Evolutionary conservation across 2,329 filamentous ascomycete genomes (phyloP).

Genomic region (Ophiostoma pallidulum): DNA sequence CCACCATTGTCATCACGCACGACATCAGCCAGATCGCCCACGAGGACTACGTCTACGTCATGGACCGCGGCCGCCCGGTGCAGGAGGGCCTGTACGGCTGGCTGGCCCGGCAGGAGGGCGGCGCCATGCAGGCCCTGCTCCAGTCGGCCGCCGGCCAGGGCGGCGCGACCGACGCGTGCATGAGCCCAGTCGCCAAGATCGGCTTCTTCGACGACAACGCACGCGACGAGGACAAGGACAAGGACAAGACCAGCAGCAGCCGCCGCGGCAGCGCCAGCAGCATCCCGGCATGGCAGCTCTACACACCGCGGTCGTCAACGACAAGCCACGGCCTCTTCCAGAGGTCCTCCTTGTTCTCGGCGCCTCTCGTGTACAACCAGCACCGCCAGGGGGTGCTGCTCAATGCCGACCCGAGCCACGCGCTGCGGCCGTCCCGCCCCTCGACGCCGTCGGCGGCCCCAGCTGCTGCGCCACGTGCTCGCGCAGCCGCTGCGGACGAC

Average conservation of each 20-base stretch:
- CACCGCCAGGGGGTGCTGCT: background rate
- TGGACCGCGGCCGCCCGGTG: slow-evolving; percentile 60
- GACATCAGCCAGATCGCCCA: slow-evolving; percentile 67
- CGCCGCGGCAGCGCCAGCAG: too few species aligned
- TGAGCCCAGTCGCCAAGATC: slow-evolving; percentile 4
- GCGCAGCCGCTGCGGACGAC: background rate
- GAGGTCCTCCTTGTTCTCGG: background rate
- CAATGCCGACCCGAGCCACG: background rate
- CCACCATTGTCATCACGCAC: slow-evolving; percentile 89
- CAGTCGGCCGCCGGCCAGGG: background rate
- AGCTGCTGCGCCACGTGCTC: too few species aligned
- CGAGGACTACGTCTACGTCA: slow-evolving; percentile 69
- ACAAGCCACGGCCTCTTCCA: background rate
- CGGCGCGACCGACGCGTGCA: background rate
- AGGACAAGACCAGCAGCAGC: too few species aligned
- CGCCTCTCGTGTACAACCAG: slow-evolving; percentile 4
- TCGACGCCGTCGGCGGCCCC: background rate
- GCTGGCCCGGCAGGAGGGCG: slow-evolving; percentile 1
- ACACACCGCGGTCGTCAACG: too few species aligned
- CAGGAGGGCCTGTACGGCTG: slow-evolving; percentile 53
- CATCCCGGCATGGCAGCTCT: too few species aligned
- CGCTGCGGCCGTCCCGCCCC: background rate
- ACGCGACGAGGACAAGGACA: background rate
- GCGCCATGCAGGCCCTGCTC: slow-evolving; percentile 6
- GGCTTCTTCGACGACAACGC: background rate